These are phyloP conservation scores for Pharus latifolius DNA, from an alignment of 176 grass and related monocot genomes.

Conservation along the genomic window DNA sequence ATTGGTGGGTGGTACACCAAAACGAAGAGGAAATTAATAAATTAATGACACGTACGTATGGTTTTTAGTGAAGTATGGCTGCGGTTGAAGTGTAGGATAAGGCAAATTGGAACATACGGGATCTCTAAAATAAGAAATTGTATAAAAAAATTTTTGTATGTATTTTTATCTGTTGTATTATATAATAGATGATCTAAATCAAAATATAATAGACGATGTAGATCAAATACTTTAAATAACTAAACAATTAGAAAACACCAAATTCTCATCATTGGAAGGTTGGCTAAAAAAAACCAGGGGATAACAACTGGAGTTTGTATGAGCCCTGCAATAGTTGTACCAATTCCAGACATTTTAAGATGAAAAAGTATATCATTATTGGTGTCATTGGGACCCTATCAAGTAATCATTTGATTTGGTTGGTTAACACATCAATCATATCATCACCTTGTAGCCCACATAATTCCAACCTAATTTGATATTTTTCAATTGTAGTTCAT, in stretches of 20 bases:
- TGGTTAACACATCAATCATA: slow-evolving; percentile 20
- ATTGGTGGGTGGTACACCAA: slow-evolving; percentile 19
- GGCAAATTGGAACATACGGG: slow-evolving; percentile 27
- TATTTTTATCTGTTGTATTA: no score
- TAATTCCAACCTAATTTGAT: slow-evolving; percentile 29
- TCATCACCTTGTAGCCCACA: slow-evolving; percentile 12
- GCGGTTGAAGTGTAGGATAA: slow-evolving; percentile 30
- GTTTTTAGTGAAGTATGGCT: slow-evolving; percentile 7
- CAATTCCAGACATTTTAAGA: slow-evolving; percentile 8
- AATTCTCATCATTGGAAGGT: slow-evolving; percentile 28
- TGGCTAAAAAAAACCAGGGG: neutral
- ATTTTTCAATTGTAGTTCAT: no score
- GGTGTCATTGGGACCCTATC: slow-evolving; percentile 13
- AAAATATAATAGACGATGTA: no score
- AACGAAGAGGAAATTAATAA: neutral
- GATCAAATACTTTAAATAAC: no score
- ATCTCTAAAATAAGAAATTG: no score
- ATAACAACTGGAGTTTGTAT: neutral
- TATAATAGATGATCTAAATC: no score
- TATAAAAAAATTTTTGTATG: no score
- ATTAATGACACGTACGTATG: slow-evolving; percentile 9
- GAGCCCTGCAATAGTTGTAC: neutral
- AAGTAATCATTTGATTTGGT: slow-evolving; percentile 32
- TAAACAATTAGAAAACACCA: no score
- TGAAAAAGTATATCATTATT: slow-evolving; percentile 24